These are phyloP conservation scores for Gentiana macrophylla DNA, from an alignment of 257 asterid species.

Conservation along the genomic window DNA sequence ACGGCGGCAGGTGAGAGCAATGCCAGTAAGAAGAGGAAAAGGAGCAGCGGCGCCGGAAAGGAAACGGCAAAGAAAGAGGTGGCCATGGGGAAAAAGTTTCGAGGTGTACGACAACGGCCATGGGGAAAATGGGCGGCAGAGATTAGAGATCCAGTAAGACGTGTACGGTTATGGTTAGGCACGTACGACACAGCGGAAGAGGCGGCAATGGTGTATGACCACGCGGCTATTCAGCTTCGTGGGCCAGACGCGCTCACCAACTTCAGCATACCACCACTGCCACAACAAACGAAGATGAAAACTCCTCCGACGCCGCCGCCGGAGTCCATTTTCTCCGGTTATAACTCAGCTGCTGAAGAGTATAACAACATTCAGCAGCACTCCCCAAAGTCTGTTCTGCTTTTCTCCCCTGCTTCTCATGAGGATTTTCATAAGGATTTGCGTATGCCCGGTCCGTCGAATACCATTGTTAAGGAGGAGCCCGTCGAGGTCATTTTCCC, in stretches of 20 bases:
- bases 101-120: conserved; percentile 89
- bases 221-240: conserved; percentile 91
- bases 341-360: conserved; percentile 72
- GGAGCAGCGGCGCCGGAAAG: conserved; percentile 15
- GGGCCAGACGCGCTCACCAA: conserved; percentile 94
- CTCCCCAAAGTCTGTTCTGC: conserved; percentile 73
- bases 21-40: conserved; percentile 28
- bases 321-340: conserved; percentile 28
- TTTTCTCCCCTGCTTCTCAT: too few species aligned
- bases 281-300: neutral
- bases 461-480: conserved; percentile 13
- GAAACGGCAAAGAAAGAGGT: conserved; percentile 7
- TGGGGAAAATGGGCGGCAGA: conserved; percentile 99
- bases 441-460: conserved; percentile 8
- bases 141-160: conserved; percentile 78
- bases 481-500: conserved; percentile 7
- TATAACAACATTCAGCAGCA: conserved; percentile 30
- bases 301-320: conserved; percentile 3
- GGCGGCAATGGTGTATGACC: conserved; percentile 97
- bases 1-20: conserved; percentile 6
- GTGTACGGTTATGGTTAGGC: conserved; percentile 87
- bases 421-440: conserved; percentile 29
- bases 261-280: conserved; percentile 42
- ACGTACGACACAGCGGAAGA: conserved; percentile 94
- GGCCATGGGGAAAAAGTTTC: conserved; percentile 48